phyloP scores from a whole-genome alignment of 2,329 filamentous ascomycete genomes.

The Fusarium foetens region DNA sequence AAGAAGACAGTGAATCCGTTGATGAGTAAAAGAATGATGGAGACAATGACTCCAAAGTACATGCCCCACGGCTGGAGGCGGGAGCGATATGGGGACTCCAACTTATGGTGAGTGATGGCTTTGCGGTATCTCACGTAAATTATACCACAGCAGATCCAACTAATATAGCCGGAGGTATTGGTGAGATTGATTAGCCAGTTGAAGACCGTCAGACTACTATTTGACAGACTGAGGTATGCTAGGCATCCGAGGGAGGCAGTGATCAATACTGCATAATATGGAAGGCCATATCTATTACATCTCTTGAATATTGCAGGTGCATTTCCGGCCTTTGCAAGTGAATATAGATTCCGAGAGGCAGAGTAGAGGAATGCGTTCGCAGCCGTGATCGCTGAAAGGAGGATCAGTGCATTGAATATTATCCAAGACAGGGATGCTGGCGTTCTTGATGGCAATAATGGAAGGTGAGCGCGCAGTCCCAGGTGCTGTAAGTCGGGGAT shows the following conservation, averaged over 20 bases:
- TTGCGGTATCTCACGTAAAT: background rate
- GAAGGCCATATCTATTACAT: background rate
- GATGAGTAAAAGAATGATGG: background rate
- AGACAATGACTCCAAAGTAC: background rate
- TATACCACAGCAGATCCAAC: background rate
- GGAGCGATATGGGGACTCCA: background rate
- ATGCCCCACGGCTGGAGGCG: background rate
- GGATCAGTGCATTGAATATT: background rate
- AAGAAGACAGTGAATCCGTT: background rate
- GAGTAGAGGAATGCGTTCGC: background rate
- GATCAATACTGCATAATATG: background rate
- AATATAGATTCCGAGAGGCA: background rate
- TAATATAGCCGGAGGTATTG: background rate
- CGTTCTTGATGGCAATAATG: background rate
- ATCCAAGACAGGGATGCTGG: background rate
- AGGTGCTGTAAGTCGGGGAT: background rate
- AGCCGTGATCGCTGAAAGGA: background rate
- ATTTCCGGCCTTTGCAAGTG: background rate
- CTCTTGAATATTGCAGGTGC: background rate
- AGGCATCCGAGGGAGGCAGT: background rate
- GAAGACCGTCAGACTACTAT: background rate
- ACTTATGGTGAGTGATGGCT: background rate
- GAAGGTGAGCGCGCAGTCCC: background rate
- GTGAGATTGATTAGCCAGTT: background rate
- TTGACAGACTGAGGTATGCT: background rate